A percentile compares a stretch with the other conserved stretches of the same genome.
phyloP scores from a whole-genome alignment of 208 protist species.

The Wallacemonas sp. region DNA sequence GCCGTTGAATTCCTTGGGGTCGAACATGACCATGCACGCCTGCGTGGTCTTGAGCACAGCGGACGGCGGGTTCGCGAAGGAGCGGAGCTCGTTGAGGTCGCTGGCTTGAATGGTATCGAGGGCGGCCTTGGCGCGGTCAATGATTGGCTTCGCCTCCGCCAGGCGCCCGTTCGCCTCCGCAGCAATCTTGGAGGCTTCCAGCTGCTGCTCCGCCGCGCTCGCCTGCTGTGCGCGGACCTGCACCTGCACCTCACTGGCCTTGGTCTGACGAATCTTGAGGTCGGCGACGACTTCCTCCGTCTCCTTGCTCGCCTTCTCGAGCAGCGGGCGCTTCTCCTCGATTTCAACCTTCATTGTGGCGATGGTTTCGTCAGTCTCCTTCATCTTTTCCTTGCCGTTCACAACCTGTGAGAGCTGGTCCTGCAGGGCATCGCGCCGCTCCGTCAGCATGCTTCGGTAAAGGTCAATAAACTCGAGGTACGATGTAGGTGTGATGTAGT shows the following conservation, averaged over 20 bases:
- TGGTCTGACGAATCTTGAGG: slow-evolving; percentile 82
- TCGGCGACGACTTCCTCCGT: slow-evolving; percentile 91
- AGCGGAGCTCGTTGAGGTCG: slow-evolving; percentile 95
- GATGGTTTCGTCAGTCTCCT: slow-evolving; percentile 92
- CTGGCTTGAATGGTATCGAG: slow-evolving; percentile 94
- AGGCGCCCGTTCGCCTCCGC: slow-evolving; percentile 91
- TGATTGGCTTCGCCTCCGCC: slow-evolving; percentile 94
- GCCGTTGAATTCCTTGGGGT: slow-evolving; percentile 86
- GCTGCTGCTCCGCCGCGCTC: slow-evolving; percentile 84
- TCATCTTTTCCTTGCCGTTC: slow-evolving; percentile 92
- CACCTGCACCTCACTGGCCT: slow-evolving; percentile 88
- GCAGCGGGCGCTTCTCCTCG: slow-evolving; percentile 86
- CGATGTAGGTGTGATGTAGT: slow-evolving; percentile 95
- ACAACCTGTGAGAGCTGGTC: slow-evolving; percentile 89
- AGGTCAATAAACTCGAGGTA: slow-evolving; percentile 96
- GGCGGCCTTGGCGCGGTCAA: slow-evolving; percentile 89
- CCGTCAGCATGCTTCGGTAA: slow-evolving; percentile 87
- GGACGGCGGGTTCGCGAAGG: slow-evolving; percentile 93
- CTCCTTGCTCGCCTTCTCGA: slow-evolving; percentile 88
- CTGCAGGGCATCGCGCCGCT: slow-evolving; percentile 73
- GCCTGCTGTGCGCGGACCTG: slow-evolving; percentile 90
- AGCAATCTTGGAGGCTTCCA: slow-evolving; percentile 83
- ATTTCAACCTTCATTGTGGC: slow-evolving; percentile 92
- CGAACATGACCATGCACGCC: slow-evolving; percentile 97
- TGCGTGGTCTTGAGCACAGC: slow-evolving; percentile 95